Evolutionary conservation across 148 eudicot genomes (phyloP), one percentile per base, ranked within the genome.

Genomic region (Mesembryanthemum crystallinum): DNA sequence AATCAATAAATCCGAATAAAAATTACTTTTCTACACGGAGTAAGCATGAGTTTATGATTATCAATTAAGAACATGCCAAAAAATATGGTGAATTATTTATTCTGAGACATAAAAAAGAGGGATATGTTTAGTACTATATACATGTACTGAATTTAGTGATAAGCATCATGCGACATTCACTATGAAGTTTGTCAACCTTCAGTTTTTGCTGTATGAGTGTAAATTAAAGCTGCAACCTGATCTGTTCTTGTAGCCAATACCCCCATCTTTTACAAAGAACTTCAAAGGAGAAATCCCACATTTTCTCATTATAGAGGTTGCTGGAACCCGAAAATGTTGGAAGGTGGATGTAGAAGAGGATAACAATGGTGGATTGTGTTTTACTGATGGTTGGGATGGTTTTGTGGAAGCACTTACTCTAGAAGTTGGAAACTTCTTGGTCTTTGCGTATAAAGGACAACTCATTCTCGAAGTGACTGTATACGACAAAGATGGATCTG

Each of bases 261-360:
- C 82, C 54, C 74, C 42, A 7, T 29, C 69, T 20, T 79, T 79
- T 24, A 49, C 18, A 13, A 49, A 73, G 23, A 47, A 45, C 69
- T 79, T 79, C 35, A 43, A 73, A 45, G 82, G 77, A 67, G 54
- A 66, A 28, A 60, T 79, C 45, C 82, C 78, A 58, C 74, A 70
- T 0, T 79, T 77, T 77, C 58, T 79, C 58, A 63, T 79, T 66
- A 30, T 79, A 73, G 82, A 79, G 66, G 49, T 67, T 33, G 60
- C 69, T 45, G 82, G 77, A 59, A 67, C 77, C n/a, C 63, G 82
- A 74, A 73, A 79, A 73, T 64, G 82, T 35, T 79, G 82, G 82
- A 67, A 74, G 49, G 74, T 79, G 20, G 82, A 79, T 62, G 33
- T 76, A 45, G 67, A 60, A 59, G 45, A 66, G 47, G 72, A 79